phyloP scores from a whole-genome alignment of 331 rosid species.

The Cydonia oblonga region DNA sequence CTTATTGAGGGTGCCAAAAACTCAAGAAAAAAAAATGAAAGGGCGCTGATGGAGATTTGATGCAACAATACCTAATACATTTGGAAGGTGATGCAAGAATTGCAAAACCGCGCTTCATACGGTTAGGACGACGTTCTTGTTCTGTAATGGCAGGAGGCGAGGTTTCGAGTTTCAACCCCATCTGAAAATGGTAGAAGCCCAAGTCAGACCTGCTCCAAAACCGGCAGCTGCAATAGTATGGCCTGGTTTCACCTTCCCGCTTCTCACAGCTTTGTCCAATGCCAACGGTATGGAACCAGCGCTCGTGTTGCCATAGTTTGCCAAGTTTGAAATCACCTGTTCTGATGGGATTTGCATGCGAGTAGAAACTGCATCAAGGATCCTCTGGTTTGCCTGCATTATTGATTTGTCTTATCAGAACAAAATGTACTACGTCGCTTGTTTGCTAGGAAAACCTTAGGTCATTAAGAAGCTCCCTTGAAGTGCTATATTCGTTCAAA shows the following conservation, averaged over 20 bases:
- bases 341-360: constrained; percentile 78
- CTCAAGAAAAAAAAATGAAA: not conserved
- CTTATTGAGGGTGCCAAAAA: constrained; percentile 6
- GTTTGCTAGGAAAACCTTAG: not conserved
- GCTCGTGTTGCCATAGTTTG: no score
- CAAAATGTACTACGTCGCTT: not conserved
- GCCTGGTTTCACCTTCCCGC: constrained; percentile 71
- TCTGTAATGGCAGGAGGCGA: not conserved
- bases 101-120: not conserved
- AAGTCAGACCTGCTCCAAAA: constrained; percentile 93
- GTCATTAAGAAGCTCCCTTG: not conserved
- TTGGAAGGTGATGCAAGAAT: not conserved
- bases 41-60: not conserved
- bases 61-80: not conserved
- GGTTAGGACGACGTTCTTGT: not conserved
- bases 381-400: constrained; percentile 96
- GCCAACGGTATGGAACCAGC: no score
- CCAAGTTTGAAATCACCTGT: constrained; percentile 65
- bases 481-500: no score
- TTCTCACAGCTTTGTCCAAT: constrained; percentile 65
- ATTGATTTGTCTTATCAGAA: not conserved
- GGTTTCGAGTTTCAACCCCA: constrained; percentile 66
- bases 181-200: constrained; percentile 94
- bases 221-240: constrained; percentile 91
- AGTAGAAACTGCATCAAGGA: constrained; percentile 75